A percentile compares a stretch with the other conserved stretches of the same genome.
Conservation (phyloP, 2,329 filamentous ascomycete genomes). For the Plenodomus biglobosus region DNA sequence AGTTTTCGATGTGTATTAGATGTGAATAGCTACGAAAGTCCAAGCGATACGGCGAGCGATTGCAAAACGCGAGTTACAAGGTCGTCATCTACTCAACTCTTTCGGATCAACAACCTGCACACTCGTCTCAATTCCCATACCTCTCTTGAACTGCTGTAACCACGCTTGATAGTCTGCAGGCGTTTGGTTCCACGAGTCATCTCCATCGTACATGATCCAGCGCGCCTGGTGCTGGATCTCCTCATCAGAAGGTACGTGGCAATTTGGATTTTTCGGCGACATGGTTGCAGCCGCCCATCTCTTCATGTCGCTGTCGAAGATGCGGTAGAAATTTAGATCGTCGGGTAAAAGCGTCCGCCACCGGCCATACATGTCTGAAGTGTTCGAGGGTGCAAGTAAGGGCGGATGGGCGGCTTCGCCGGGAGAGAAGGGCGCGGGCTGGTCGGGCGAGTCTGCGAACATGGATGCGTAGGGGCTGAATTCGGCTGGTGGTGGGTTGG, state of each 20-base stretch:
- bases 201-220: conserved; percentile 36
- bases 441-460: not conserved
- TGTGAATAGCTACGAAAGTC: too few relatives aligned
- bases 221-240: conserved; percentile 38
- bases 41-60: too few relatives aligned
- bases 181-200: conserved; percentile 44
- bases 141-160: conserved; percentile 34
- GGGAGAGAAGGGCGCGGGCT: not conserved
- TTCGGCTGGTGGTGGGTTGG: conserved; percentile 1
- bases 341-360: conserved; percentile 10
- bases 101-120: conserved; percentile 5
- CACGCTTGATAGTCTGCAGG: conserved; percentile 39
- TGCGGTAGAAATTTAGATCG: conserved; percentile 20
- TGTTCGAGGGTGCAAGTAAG: not conserved
- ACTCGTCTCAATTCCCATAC: conserved; percentile 17
- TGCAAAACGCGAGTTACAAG: too few relatives aligned
- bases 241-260: conserved; percentile 31
- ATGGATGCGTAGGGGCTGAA: not conserved
- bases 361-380: conserved; percentile 7
- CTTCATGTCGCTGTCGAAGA: conserved; percentile 22
- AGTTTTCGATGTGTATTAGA: too few relatives aligned
- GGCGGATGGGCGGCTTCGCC: not conserved
- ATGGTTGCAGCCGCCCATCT: conserved; percentile 29
- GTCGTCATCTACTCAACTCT: not conserved
- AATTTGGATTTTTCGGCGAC: conserved; percentile 25